These are phyloP conservation scores for Fusarium algeriense DNA, from an alignment of 2,329 filamentous ascomycete genomes.

Conservation along the genomic window DNA sequence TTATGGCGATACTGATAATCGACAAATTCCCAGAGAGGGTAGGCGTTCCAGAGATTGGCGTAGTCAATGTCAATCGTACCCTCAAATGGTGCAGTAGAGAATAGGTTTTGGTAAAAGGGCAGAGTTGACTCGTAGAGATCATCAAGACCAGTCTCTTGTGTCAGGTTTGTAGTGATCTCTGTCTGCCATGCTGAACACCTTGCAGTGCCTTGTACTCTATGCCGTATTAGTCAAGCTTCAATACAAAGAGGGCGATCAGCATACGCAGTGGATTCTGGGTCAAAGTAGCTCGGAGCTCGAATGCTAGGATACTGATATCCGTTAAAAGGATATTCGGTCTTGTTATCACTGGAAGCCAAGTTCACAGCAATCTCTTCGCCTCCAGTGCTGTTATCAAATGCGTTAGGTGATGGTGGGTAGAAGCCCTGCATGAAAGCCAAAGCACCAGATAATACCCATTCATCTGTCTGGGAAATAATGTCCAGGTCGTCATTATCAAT, in stretches of 20 bases:
- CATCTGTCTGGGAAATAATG: constrained; percentile 56
- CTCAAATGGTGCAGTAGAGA: constrained; percentile 52
- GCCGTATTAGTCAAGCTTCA: neutral
- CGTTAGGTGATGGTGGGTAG: constrained; percentile 75
- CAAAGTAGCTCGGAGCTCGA: constrained; percentile 61
- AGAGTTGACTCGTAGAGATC: constrained; percentile 48
- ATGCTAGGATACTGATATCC: constrained; percentile 87
- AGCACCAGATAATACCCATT: constrained; percentile 73
- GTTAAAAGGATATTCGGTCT: constrained; percentile 73
- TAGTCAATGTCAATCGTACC: constrained; percentile 52
- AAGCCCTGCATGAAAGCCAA: constrained; percentile 85
- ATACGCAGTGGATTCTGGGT: constrained; percentile 62
- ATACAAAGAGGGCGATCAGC: constrained; percentile 28
- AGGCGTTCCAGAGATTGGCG: constrained; percentile 63
- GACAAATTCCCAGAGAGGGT: constrained; percentile 67
- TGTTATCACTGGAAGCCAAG: constrained; percentile 54
- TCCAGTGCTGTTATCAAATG: constrained; percentile 48
- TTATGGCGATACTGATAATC: constrained; percentile 67
- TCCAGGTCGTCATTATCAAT: constrained; percentile 63
- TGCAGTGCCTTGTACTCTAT: constrained; percentile 55
- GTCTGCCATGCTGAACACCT: constrained; percentile 55
- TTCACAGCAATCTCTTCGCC: constrained; percentile 59
- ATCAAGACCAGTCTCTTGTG: constrained; percentile 41
- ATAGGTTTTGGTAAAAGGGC: constrained; percentile 60
- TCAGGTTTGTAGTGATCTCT: constrained; percentile 47